Evolutionary conservation across 495 filamentous ascomycete genomes (phyloP), one percentile per base, ranked within the genome.

Genomic region (Clohesyomyces aquaticus): DNA sequence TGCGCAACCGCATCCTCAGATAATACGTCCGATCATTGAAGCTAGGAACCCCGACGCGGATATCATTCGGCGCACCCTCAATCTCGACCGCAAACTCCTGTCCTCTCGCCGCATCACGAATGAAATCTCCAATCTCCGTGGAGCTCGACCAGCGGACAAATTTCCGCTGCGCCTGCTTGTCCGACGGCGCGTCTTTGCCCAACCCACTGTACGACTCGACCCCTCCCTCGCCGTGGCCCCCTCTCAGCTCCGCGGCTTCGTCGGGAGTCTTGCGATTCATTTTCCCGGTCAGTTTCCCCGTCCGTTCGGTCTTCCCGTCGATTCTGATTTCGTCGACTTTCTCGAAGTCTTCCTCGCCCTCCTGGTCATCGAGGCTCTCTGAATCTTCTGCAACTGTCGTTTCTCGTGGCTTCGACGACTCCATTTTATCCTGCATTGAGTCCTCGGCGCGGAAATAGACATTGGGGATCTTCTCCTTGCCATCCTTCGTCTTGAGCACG

Each of bases 91-190:
- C 85, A 72, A 98, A 98, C 68, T 96, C 90, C 48, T 88, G 80
- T 0, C 87, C 88, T 0, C 91, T 81, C 3, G 92, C 88, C 0
- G 93, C 93, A 69, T 96, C 93, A 3, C 91, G 89, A 63, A 98
- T 91, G 74, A 98, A 98, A 76, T 97, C 93, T 10, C 93, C 93
- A 26, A 98, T 87, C 68, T 97, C 93, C 10, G 93, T 96, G 16
- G 85, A 87, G 41, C 85, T 83, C 19, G 88, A 91, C 93, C 93
- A 98, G n/a, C 91, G 88, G 0, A 96, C 90, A 77, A 92, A 93
- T 22, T 82, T 79, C 45, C 68, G 74, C 32, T 70, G 67, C 32
- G 38, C 47, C 0, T 70, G 35, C 59, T 70, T 45, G 67, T 74
- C n/a, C 72, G 76, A 50, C 70, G 77, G 62, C 50, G 60, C 69